Evolutionary conservation across 2,329 filamentous ascomycete species (phyloP), one percentile per base, ranked within the genome.

Genomic region (Phoma herbarum): DNA sequence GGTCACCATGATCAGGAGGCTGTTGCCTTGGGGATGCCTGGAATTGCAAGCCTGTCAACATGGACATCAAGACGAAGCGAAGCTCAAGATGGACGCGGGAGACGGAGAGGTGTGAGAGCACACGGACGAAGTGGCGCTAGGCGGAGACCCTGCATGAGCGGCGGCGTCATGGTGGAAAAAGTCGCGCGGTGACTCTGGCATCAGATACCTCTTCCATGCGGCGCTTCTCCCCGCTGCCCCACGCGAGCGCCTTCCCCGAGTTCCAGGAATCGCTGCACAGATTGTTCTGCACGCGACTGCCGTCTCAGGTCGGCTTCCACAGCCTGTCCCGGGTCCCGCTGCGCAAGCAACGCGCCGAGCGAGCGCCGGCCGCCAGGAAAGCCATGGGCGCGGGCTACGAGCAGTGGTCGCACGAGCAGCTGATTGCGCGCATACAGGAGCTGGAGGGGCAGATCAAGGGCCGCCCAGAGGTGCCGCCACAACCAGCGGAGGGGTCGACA

Each of bases 401-500:
- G 47, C 56, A 67, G 50, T 76, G 74, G 73, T 64, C 70, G 45
- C 73, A 73, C 46, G 59, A 74, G 56, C 72, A 75, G 54, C 59
- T 76, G 59, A 71, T 76, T 63, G 70, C 69, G 33, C 63, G 68
- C 14, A 75, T 76, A 51, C 62, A 71, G 52, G 71, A 76, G 44
- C 28, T 76, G 45, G 74, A 76, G 56, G 23, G 8, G 3, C 18
- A 11, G n/a, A 39, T 20, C 35, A 39, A 20, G 18, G 35, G 35
- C 7, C 10, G 35, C n/a, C 10, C 2, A 2, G 35, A 11, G 18
- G 35, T 7, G 31, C 31, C 31, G 31, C 8, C 35, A 39, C 35
- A 39, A n/a, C 35, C n/a, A n/a, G 10, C 35, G 18, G 18, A 39
- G 2, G 18, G 16, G 35, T n/a, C n/a, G 2, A 11, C 35, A 22